Evolutionary conservation across 2,329 filamentous ascomycete species (phyloP), one percentile per base, ranked within the genome.

Genomic region (Geosmithia morbida): DNA sequence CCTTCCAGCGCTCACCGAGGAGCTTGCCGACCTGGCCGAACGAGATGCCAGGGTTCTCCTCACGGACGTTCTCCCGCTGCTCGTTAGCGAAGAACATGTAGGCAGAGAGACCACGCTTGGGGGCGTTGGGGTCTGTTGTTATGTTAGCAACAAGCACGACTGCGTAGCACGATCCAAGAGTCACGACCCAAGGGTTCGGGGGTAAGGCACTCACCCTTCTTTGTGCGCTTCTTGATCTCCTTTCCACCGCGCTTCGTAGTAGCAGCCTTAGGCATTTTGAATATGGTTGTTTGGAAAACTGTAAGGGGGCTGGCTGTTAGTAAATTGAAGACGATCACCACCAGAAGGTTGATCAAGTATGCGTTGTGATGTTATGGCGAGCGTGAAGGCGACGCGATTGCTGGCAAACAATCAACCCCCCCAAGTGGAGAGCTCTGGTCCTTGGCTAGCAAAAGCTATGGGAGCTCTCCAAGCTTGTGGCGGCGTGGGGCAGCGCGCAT

Each of bases 11-110:
- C 79, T 96, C 89, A 70, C 92, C 92, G 51, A 98, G 87, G 61
- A 92, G 77, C 80, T 97, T 97, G 72, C 92, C 92, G 61, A 98
- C 90, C 70, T 97, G 89, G 83, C 87, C 92, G 70, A 98, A 98
- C 58, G 85, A 84, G 72, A 97, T 95, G 59, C 89, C 90, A 40
- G 90, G 90, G 78, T 97, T 97, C 70, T 97, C 90, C 66, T 95
- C 88, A 59, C 92, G 87, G 58, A 98, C 92, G 68, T 92, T 94
- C 65, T 97, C 90, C 59, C 92, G 89, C 73, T 96, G 87, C 72
- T 97, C 92, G 64, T 97, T 97, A 80, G 92, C 92, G 67, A 97
- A 98, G 84, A 97, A 97, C 92, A 98, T 98, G 81, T 98, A 98
- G 54, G 92, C 92, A 47, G 92, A 97, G 46, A 98, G 87, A 75